phyloP scores from a whole-genome alignment of 176 grass and related monocot genomes.

The Stipa capillata region DNA sequence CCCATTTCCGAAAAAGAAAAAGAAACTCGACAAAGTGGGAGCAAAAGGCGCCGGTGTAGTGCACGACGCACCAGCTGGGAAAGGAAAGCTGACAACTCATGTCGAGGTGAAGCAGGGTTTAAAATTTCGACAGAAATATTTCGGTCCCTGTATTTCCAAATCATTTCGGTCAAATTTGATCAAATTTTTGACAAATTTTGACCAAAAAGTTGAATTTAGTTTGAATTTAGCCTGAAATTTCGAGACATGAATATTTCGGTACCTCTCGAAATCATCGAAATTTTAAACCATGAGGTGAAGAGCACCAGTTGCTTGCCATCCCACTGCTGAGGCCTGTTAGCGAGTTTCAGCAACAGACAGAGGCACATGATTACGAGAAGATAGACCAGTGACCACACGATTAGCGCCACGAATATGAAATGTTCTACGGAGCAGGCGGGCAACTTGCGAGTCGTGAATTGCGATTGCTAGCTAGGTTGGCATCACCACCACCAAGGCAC shows the following conservation, averaged over 20 bases:
- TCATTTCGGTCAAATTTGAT: too few species aligned
- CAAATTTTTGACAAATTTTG: too few species aligned
- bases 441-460: neutral
- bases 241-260: too few species aligned
- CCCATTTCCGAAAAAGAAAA: neutral
- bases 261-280: too few species aligned
- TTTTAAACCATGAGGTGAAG: too few species aligned
- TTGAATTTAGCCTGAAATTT: too few species aligned
- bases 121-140: too few species aligned
- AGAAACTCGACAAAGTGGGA: neutral
- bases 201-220: too few species aligned
- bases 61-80: neutral
- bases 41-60: conserved; percentile 22
- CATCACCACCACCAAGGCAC: neutral
- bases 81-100: neutral
- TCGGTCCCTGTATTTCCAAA: too few species aligned
- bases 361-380: neutral
- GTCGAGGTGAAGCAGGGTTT: too few species aligned
- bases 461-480: conserved; percentile 4
- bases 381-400: neutral
- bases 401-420: neutral
- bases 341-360: neutral
- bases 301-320: neutral
- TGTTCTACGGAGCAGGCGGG: conserved; percentile 3
- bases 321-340: neutral